Conservation (phyloP, 768 basidiomycete genomes). For the Pseudohyphozyma bogoriensis region DNA sequence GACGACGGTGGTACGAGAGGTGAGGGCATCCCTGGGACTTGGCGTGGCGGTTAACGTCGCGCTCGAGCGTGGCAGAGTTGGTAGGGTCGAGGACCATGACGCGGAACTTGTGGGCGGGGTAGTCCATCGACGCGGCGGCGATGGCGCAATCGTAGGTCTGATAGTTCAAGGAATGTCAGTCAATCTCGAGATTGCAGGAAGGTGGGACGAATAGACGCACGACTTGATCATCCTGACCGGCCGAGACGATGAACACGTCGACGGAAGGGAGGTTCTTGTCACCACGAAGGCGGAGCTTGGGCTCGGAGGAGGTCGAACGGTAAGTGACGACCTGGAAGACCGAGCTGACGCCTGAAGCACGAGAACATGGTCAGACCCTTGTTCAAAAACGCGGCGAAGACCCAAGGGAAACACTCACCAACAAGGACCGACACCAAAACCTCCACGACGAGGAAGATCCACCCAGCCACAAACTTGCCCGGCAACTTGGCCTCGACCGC, state of each 20-base stretch:
- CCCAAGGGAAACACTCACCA: neutral
- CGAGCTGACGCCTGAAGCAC: conserved; percentile 3
- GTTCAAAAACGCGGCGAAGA: neutral
- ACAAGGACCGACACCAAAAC: conserved; percentile 10
- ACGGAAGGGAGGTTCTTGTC: conserved; percentile 31
- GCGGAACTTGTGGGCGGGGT: conserved; percentile 31
- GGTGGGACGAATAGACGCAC: neutral
- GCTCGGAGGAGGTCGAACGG: conserved; percentile 11
- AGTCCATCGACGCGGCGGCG: conserved; percentile 32
- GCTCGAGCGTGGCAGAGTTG: conserved; percentile 17
- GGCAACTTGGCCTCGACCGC: conserved; percentile 20
- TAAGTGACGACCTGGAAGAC: conserved; percentile 17
- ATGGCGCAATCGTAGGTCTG: conserved; percentile 31
- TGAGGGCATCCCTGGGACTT: conserved; percentile 28
- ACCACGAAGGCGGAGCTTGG: conserved; percentile 27
- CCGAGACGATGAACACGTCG: conserved; percentile 30
- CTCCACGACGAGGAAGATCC: conserved; percentile 23
- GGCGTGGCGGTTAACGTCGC: conserved; percentile 22
- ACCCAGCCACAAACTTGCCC: conserved; percentile 20
- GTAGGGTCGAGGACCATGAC: conserved; percentile 33
- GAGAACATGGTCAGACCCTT: neutral
- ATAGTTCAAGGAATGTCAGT: neutral
- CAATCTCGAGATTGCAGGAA: neutral
- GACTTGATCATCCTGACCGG: conserved; percentile 29
- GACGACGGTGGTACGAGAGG: conserved; percentile 30